Percentiles rank a stretch among this genome's conserved stretches.
Conservation (phyloP, 768 basidiomycete species). For the Hericium erinaceus region DNA sequence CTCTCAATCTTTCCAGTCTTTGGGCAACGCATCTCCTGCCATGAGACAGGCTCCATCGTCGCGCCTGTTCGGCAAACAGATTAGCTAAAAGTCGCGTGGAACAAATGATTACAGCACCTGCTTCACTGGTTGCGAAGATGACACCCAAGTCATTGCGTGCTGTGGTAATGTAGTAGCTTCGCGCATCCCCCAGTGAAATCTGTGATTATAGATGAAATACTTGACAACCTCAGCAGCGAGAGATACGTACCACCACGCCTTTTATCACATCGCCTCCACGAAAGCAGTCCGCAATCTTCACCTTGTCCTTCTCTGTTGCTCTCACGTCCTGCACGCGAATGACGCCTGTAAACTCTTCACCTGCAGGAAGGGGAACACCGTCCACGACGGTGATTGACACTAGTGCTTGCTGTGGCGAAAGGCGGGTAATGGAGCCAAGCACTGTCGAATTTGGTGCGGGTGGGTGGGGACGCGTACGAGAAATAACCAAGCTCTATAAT, state of each 20-base stretch:
- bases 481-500: conserved; percentile 49
- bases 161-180: conserved; percentile 88
- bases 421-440: conserved; percentile 72
- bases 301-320: conserved; percentile 82
- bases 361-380: conserved; percentile 67
- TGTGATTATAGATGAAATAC: conserved; percentile 19
- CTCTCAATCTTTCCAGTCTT: conserved; percentile 72
- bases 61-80: conserved; percentile 36
- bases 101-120: conserved; percentile 34
- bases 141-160: conserved; percentile 87
- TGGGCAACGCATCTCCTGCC: conserved; percentile 88
- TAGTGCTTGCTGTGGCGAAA: conserved; percentile 77
- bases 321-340: conserved; percentile 84
- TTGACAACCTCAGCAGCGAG: neutral
- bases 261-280: conserved; percentile 86
- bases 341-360: conserved; percentile 86
- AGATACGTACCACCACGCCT: conserved; percentile 64
- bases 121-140: conserved; percentile 83
- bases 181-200: conserved; percentile 89
- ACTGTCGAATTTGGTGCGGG: conserved; percentile 70
- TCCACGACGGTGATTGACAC: conserved; percentile 84
- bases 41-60: conserved; percentile 78
- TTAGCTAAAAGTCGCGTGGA: neutral
- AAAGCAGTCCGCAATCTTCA: conserved; percentile 87
- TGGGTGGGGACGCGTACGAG: conserved; percentile 60